These are phyloP conservation scores for Leptomonas pyrrhocoris DNA, from an alignment of 208 protist genomes.

Conservation along the genomic window DNA sequence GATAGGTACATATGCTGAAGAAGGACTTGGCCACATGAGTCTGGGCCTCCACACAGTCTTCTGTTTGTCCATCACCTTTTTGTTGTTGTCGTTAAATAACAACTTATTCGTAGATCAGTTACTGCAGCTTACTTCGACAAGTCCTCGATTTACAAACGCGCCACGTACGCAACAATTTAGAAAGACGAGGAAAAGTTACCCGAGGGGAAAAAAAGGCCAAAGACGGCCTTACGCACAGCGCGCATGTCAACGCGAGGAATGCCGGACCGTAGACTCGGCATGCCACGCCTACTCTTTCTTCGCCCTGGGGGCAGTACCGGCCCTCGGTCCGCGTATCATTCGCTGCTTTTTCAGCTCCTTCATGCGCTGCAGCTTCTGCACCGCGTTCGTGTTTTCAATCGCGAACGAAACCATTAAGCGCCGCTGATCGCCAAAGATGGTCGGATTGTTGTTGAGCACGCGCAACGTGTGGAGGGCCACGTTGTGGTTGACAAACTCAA, in stretches of 20 bases:
- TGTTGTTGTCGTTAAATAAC: background rate
- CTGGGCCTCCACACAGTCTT: too few species aligned
- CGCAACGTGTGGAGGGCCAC: constrained; percentile 86
- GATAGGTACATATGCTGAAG: too few species aligned
- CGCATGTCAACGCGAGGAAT: too few species aligned
- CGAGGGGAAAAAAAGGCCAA: background rate
- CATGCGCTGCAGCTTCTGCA: constrained; percentile 89
- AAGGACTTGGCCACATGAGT: too few species aligned
- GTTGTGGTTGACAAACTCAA: constrained; percentile 93
- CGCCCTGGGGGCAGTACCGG: constrained; percentile 1
- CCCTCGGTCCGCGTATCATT: constrained; percentile 24
- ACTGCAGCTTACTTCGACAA: background rate
- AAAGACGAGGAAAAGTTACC: background rate
- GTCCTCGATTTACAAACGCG: background rate
- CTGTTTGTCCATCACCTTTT: too few species aligned
- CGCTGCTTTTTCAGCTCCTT: constrained; percentile 74
- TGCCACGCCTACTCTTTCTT: constrained; percentile 5
- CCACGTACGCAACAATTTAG: too few species aligned
- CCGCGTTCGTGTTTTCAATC: constrained; percentile 88
- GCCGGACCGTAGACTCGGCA: too few species aligned
- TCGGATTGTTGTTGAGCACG: constrained; percentile 94
- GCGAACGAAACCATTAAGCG: constrained; percentile 93
- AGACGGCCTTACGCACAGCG: background rate
- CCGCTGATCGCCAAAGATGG: constrained; percentile 78
- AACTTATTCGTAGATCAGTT: background rate